Evolutionary conservation across 805 yeast genomes (phyloP), one percentile per base, ranked within the genome.

Genomic region (Metschnikowia santaceciliae): DNA sequence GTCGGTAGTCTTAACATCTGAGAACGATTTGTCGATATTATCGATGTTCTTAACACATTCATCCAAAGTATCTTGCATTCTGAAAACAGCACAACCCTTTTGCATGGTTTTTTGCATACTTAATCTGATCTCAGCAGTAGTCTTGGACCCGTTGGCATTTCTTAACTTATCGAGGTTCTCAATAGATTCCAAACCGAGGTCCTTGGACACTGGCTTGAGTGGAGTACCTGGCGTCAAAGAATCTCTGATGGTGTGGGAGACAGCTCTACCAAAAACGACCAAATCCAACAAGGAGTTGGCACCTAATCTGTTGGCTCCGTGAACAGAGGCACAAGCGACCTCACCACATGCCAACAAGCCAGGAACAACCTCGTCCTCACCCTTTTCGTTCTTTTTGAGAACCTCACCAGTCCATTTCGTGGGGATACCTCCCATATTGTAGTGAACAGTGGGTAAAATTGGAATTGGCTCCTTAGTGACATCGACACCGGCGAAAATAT

Each of bases 401-500:
- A 84, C 97, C 77, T 92, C 97, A 78, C 98, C 99, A 59, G 86
- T 88, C 87, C 90, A 94, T 72, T 86, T 89, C 60, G 99, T 94
- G 72, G 99, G 99, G 60, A 92, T 89, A 84, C 98, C 98, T 74
- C 99, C 99, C 99, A 92, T 92, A 76, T 92, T 92, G 80, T 94
- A 92, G 76, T 92, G 99, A 55, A 94, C 99, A 59, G 99, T 92
- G 63, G 99, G 99, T 62, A 94, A 75, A 63, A 92, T 91, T 63
- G 98, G 99, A 70, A 94, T 94, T 67, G 99, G 99, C 77, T 92
- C 97, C 79, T 94, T 94, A 53, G 99, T 94, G 59, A 92, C 98
- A 74, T 92, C 99, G 59, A 92, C 99, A 80, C 99, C 99, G 45
- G 99, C 98, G 67, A 92, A 92, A 72, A 92, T 92, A 59, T 90